Evolutionary conservation across 441 rosid genomes (phyloP).

Genomic region (Erodium texanum): DNA sequence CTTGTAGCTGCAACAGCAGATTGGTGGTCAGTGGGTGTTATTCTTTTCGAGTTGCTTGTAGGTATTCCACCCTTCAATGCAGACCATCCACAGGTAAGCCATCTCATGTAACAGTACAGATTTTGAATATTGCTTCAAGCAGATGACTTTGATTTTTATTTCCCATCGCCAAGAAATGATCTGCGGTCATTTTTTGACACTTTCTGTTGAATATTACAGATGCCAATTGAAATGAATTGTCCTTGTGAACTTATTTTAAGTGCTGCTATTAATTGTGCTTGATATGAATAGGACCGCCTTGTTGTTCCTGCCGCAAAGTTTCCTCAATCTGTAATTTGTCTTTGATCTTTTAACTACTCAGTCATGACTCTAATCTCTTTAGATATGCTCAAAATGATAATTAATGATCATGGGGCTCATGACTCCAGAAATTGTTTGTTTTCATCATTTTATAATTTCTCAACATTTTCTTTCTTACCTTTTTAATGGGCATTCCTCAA

Average conservation of each 20-base stretch:
- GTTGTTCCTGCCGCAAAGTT: background rate
- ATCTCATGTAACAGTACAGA: background rate
- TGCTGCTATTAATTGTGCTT: background rate
- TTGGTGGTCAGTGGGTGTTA: slow-evolving; percentile 98
- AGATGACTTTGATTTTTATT: background rate
- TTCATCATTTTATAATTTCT: background rate
- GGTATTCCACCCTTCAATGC: slow-evolving; percentile 96
- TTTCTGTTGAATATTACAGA: background rate
- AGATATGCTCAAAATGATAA: background rate
- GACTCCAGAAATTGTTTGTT: background rate
- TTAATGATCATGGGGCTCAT: background rate
- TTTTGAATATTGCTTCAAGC: background rate
- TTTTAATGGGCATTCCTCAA: background rate
- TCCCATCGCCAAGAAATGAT: background rate
- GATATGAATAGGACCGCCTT: background rate
- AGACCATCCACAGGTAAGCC: slow-evolving; percentile 71
- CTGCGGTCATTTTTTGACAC: background rate
- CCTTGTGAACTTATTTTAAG: background rate
- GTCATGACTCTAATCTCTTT: background rate
- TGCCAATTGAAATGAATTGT: background rate
- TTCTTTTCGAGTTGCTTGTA: slow-evolving; percentile 85
- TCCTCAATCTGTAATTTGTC: background rate
- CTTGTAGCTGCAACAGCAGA: slow-evolving; percentile 81
- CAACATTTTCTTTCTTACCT: background rate
- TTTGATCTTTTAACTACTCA: background rate